Evolutionary conservation across 2,329 filamentous ascomycete species (phyloP).

Genomic region (Trichoderma guizhouense): DNA sequence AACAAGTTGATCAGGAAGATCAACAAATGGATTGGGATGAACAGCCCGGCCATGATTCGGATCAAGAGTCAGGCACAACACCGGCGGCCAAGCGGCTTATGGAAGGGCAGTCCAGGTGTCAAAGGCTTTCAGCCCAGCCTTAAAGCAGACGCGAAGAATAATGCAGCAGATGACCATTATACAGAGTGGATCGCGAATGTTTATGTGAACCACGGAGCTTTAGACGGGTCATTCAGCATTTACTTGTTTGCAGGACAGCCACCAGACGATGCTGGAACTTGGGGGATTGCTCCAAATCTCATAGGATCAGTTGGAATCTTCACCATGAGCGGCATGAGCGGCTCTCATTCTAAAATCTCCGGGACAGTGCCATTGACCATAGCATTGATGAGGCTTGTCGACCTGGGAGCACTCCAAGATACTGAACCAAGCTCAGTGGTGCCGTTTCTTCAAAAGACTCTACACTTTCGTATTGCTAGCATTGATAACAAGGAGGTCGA

Average conservation of each 20-base stretch:
- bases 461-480: slow-evolving; percentile 35
- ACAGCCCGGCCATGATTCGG: slow-evolving; percentile 29
- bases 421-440: slow-evolving; percentile 37
- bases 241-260: slow-evolving; percentile 64
- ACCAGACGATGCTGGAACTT: slow-evolving; percentile 42
- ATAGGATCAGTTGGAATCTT: slow-evolving; percentile 62
- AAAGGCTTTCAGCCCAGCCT: slow-evolving; percentile 26
- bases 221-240: slow-evolving; percentile 59
- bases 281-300: slow-evolving; percentile 53
- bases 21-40: slow-evolving; percentile 46
- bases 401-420: slow-evolving; percentile 34
- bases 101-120: background rate
- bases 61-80: background rate
- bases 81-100: background rate
- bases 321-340: slow-evolving; percentile 37
- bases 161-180: slow-evolving; percentile 43
- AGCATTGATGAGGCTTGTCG: slow-evolving; percentile 43
- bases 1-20: slow-evolving; percentile 43
- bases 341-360: slow-evolving; percentile 37
- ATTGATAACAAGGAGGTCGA: slow-evolving; percentile 28
- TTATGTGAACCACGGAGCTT: slow-evolving; percentile 55
- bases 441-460: slow-evolving; percentile 39
- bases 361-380: slow-evolving; percentile 52
- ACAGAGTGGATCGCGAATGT: slow-evolving; percentile 69
- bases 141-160: slow-evolving; percentile 20